Base-by-base conservation (phyloP, 202 grass and related monocot species). In the Setaria viridis region DNA sequence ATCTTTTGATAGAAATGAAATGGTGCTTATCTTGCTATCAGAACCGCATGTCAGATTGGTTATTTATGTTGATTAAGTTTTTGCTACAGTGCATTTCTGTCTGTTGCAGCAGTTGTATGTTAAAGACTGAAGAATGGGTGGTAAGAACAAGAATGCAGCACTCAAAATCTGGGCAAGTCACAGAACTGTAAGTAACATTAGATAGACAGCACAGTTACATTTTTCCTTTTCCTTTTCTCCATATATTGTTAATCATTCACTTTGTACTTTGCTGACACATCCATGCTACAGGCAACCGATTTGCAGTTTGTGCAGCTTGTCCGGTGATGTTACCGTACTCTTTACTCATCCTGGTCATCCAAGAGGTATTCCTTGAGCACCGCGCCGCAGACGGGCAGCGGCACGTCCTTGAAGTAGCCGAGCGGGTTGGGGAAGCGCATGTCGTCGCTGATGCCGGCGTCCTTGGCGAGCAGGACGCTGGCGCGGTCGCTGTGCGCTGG, bases 361-460 rank as follows among this genome's bases (percentile, higher is more conserved):
- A 88, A 29, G 63, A 83, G 67, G 29, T 85, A 51, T 43, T 78
- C 51, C 63, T 84, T 90, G 67, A 97, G 91, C 75, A 97, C 63
- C 9, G 39, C 39, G 3, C 35, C 4, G 62, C 95, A 97, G 70
- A 77, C 8, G 12, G 87, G 64, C 33, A 95, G 87, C 2, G 95
- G 92, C 34, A 12, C 68, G 17, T 86, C 90, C 60, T 74, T 93
- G 87, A 97, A 54, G 92, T 85, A 97, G 55, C 92, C 91, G 42
- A 95, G 92, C 9, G 91, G 35, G 85, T 91, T 97, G 69, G 92
- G 92, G 0, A 86, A 17, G 43, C 91, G 85, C 53, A 83, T 30
- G 68, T 64, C 84, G 82, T 88, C 80, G 68, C 83, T 62, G 65
- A 95, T 79, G 80, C 92, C 91, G 47, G 67, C 55, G 70, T 95